Evolutionary conservation across 768 basidiomycete species (phyloP).

Genomic region (Pholiota conissans): DNA sequence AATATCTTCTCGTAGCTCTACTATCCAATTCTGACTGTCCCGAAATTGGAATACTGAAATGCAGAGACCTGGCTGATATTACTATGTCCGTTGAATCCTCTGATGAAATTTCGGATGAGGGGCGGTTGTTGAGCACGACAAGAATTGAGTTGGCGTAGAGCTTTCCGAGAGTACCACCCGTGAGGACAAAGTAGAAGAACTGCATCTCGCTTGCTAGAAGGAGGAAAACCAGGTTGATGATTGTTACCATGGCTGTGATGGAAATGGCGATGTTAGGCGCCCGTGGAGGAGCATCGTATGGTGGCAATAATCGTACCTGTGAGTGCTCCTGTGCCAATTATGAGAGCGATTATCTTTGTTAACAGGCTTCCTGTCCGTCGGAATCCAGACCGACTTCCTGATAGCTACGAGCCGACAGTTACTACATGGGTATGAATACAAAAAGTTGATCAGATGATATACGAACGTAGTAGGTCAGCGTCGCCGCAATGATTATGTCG

Average conservation of each 20-base stretch:
- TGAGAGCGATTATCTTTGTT: background rate
- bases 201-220: background rate
- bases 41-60: background rate
- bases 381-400: background rate
- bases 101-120: background rate
- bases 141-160: background rate
- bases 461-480: background rate
- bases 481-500: background rate
- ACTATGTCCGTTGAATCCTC: background rate
- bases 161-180: background rate
- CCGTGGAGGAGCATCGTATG: too few relatives aligned
- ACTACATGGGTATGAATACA: too few relatives aligned
- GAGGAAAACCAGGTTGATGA: background rate
- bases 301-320: too few relatives aligned
- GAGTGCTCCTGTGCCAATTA: background rate
- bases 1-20: background rate
- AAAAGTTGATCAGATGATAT: background rate
- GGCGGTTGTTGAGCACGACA: background rate
- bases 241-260: background rate
- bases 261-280: too few relatives aligned
- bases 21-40: background rate
- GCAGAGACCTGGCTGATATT: background rate
- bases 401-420: too few relatives aligned
- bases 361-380: background rate
- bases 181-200: background rate